Conservation (phyloP, 768 basidiomycete species). For the Boletus rubropictus region DNA sequence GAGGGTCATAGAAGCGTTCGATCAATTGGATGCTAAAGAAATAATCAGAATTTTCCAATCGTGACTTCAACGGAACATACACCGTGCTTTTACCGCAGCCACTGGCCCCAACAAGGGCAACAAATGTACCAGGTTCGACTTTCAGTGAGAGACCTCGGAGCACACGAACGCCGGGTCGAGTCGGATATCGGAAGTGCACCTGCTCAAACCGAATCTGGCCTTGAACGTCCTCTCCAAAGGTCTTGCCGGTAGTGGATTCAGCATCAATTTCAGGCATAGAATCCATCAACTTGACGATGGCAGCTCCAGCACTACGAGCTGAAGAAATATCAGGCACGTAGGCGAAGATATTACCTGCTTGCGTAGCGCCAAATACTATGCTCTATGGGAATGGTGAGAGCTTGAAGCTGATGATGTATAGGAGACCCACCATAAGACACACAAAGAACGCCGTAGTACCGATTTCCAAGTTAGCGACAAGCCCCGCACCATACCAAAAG, state of each 20-base stretch:
- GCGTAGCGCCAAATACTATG: conserved; percentile 73
- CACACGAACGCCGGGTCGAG: conserved; percentile 77
- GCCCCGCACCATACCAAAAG: conserved; percentile 70
- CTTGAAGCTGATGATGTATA: neutral
- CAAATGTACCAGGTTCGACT: conserved; percentile 71
- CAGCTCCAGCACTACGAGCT: conserved; percentile 71
- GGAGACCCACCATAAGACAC: conserved; percentile 60
- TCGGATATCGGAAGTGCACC: conserved; percentile 87
- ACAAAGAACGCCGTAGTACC: conserved; percentile 71
- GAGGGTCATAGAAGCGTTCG: conserved; percentile 80
- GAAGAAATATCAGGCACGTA: conserved; percentile 88
- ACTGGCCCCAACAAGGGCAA: conserved; percentile 77
- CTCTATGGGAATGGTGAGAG: conserved; percentile 45
- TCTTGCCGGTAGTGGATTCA: conserved; percentile 60
- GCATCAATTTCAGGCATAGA: conserved; percentile 74
- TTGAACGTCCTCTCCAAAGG: conserved; percentile 36
- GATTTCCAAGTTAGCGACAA: conserved; percentile 52
- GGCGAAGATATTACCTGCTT: conserved; percentile 79
- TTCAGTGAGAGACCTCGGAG: conserved; percentile 69
- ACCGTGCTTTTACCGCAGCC: conserved; percentile 83
- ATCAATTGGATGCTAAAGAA: conserved; percentile 63
- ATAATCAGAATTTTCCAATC: neutral
- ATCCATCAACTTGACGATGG: conserved; percentile 75
- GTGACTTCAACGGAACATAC: conserved; percentile 36
- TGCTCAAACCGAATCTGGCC: conserved; percentile 75